Evolutionary conservation across 805 yeast genomes (phyloP), one percentile per base, ranked within the genome.

Genomic region (Phaffomyces opuntiae): DNA sequence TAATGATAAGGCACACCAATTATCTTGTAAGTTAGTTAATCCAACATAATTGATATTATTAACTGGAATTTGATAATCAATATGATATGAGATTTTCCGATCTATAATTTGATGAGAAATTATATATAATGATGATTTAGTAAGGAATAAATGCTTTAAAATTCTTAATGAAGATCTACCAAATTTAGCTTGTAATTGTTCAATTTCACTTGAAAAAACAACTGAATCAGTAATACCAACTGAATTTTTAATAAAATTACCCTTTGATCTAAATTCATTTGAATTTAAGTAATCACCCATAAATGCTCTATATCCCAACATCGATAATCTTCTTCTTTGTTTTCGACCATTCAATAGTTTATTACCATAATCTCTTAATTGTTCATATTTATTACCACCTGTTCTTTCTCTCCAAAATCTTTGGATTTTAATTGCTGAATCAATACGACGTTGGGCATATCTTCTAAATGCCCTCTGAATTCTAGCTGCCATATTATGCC

Each of bases 401-500:
- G 74, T 80, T 59, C 81, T 78, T 49, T 78, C 83, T 63, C 93
- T 79, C 84, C 95, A 87, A 40, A 86, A 80, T 50, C 82, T 75
- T 66, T 90, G 97, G 38, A 88, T 79, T 44, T 73, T 75, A 48
- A 77, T 79, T 2, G 96, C 97, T 24, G 95, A 89, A 57, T 87
- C 96, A 46, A 82, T 84, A 68, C 90, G 82, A 60, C 87, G 75
- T 64, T 80, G 81, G 50, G 81, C 69, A 61, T 83, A 87, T 56
- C 87, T 74, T 70, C 99, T 78, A 87, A 97, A 89, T 4, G 99
- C 98, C 53, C 97, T 79, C 71, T 93, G 99, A 55, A 93, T 91
- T 57, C 95, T 80, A 4, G 96, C 90, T 5, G 99, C 99, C 95
- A 93, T 93, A 56, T 87, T 87, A 60, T 88, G 91, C 98, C 99